These are phyloP conservation scores for Spathaspora sp. DNA, from an alignment of 805 yeast species.

Conservation along the genomic window DNA sequence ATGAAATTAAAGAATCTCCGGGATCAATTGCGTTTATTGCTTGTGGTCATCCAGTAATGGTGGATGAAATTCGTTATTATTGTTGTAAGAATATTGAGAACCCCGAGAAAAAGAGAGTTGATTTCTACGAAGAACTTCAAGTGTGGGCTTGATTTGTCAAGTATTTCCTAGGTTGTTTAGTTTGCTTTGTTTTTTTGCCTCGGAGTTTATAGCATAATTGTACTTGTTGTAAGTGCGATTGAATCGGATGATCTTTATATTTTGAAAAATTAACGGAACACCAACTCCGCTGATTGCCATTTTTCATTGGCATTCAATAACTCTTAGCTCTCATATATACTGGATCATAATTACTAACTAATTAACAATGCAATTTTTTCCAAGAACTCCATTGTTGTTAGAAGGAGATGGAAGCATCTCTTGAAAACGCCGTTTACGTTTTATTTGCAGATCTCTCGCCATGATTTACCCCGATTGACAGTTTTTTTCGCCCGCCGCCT, in stretches of 20 bases:
- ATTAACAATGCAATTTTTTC: too few species aligned
- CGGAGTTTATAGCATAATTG: neutral
- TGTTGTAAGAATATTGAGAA: slow-evolving; percentile 40
- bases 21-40: slow-evolving; percentile 50
- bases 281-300: neutral
- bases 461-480: neutral
- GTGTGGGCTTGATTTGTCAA: slow-evolving; percentile 42
- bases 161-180: neutral
- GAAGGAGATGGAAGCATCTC: neutral
- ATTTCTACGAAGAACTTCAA: slow-evolving; percentile 73
- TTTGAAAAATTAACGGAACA: neutral
- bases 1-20: slow-evolving; percentile 26
- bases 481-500: neutral
- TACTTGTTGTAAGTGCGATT: too few species aligned
- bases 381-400: neutral
- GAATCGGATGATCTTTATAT: too few species aligned
- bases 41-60: slow-evolving; percentile 66
- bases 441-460: neutral
- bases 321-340: too few species aligned
- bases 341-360: neutral
- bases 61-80: slow-evolving; percentile 50
- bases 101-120: slow-evolving; percentile 46
- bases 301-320: too few species aligned
- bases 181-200: neutral
- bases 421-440: neutral